Percentiles rank a stretch among this genome's conserved stretches.
These are phyloP conservation scores for Pterocarpus santalinus DNA, from an alignment of 306 rosid species.

Conservation along the genomic window DNA sequence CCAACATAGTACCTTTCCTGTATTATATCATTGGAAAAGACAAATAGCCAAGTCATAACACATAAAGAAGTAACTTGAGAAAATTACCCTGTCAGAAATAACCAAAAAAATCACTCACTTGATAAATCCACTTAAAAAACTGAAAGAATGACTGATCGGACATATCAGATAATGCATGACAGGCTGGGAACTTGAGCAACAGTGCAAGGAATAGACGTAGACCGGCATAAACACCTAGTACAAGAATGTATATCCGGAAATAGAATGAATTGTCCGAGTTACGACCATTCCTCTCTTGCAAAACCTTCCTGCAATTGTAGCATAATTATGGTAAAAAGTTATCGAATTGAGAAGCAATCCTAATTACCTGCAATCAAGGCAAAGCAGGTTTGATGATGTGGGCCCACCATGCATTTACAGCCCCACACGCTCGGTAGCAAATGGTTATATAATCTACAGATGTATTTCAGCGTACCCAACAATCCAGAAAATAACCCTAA, in stretches of 20 bases:
- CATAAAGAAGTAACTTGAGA: slow-evolving; percentile 23
- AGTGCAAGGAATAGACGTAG: slow-evolving; percentile 70
- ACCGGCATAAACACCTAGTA: slow-evolving; percentile 85
- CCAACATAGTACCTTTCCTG: slow-evolving; percentile 98
- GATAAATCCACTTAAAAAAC: slow-evolving; percentile 98
- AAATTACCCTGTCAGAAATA: slow-evolving; percentile 9
- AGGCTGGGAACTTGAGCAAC: slow-evolving; percentile 81
- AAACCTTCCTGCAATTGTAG: slow-evolving; percentile 82
- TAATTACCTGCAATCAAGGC: not conserved
- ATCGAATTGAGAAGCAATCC: slow-evolving; percentile 17
- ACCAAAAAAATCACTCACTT: slow-evolving; percentile 57
- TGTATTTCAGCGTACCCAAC: slow-evolving; percentile 1
- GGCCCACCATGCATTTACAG: slow-evolving; percentile 27
- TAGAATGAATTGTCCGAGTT: slow-evolving; percentile 77
- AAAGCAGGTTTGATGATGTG: slow-evolving; percentile 22
- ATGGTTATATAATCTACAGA: not conserved
- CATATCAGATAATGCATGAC: slow-evolving; percentile 87
- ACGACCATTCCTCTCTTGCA: slow-evolving; percentile 75
- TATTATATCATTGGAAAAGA: slow-evolving; percentile 47
- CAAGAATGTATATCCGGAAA: slow-evolving; percentile 90
- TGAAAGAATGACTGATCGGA: slow-evolving; percentile 94
- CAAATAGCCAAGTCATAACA: slow-evolving; percentile 42
- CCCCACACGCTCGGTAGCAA: not conserved
- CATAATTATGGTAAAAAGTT: slow-evolving; percentile 36
- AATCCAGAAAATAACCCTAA: slow-evolving; percentile 14